phyloP scores from a whole-genome alignment of 2,329 filamentous ascomycete genomes.

The Madurella mycetomatis region DNA sequence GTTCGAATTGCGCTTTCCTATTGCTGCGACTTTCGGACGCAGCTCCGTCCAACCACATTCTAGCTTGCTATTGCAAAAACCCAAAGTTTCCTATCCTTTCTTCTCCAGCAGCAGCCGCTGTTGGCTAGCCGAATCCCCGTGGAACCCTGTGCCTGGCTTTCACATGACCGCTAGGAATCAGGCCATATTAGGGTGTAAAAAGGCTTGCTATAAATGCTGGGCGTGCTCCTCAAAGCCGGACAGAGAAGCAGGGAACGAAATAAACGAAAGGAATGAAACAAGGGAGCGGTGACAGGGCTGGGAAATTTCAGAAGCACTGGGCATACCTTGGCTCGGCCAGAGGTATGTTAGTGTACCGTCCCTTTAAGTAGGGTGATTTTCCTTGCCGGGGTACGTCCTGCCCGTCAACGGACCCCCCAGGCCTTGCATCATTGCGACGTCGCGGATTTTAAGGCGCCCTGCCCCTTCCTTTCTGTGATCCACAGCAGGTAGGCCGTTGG shows the following conservation, averaged over 20 bases:
- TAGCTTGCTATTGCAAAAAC: too few relatives aligned
- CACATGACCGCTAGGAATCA: background rate
- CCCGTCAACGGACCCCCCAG: constrained; percentile 9
- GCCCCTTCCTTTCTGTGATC: constrained; percentile 14
- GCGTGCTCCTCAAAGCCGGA: background rate
- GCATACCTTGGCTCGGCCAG: background rate
- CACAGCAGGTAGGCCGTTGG: constrained; percentile 12
- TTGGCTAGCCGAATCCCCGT: constrained; percentile 2
- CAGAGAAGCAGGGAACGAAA: background rate
- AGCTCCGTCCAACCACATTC: background rate
- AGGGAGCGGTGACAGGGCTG: background rate
- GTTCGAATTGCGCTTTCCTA: too few relatives aligned
- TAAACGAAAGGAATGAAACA: background rate
- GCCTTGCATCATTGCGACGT: constrained; percentile 22
- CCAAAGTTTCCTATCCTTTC: background rate
- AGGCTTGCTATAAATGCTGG: background rate
- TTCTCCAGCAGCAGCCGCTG: too few relatives aligned
- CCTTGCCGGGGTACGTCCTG: constrained; percentile 1
- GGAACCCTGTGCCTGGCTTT: constrained; percentile 10
- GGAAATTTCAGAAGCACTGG: background rate
- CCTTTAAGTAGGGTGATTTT: background rate
- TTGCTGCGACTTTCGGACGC: background rate
- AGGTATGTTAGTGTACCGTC: background rate
- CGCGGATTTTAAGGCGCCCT: constrained; percentile 22
- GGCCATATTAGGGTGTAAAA: background rate